Evolutionary conservation across 2,329 filamentous ascomycete genomes (phyloP), one percentile per base, ranked within the genome.

Genomic region (Calonectria crousiana): DNA sequence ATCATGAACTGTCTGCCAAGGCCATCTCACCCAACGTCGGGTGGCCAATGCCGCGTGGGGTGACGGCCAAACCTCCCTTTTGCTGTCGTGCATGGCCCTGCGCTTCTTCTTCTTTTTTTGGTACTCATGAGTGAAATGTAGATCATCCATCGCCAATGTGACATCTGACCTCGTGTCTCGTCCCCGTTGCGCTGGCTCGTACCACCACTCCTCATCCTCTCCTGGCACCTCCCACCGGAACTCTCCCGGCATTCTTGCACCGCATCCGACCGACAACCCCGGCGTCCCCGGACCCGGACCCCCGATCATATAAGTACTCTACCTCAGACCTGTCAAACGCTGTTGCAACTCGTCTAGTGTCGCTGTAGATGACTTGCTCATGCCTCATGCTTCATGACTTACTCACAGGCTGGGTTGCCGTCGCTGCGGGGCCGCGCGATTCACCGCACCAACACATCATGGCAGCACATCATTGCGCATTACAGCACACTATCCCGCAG

Each of bases 211-310:
- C 30, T 38, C 49, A 13, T 23, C 11, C n/a, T 13, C 44, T 47
- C n/a, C 20, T 13, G 8, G 18, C 53, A 36, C 20, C 47, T 52
- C 32, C 47, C 65, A 51, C 56, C 65, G 62, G 70, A 26, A 64
- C 38, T 68, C 75, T 60, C 68, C 69, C 67, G 77, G 68, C 67
- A 70, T 62, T 71, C 52, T 67, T 73, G 44, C 69, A 75, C 41
- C 68, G 68, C 65, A 74, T 69, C 75, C 73, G 76, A 38, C 72
- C 73, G 72, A 66, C 44, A 69, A 52, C 67, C 52, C 78, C 74
- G 78, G 77, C 60, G 52, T 74, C 71, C 71, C 78, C 78, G 78
- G 74, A 74, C 65, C 76, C 71, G 73, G 68, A 30, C 67, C 74
- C 69, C 76, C 70, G 77, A 41, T 67, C 9, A 49, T 41, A 68